These are phyloP conservation scores for Diaporthe velutina DNA, from an alignment of 2,329 filamentous ascomycete genomes.

Conservation along the genomic window DNA sequence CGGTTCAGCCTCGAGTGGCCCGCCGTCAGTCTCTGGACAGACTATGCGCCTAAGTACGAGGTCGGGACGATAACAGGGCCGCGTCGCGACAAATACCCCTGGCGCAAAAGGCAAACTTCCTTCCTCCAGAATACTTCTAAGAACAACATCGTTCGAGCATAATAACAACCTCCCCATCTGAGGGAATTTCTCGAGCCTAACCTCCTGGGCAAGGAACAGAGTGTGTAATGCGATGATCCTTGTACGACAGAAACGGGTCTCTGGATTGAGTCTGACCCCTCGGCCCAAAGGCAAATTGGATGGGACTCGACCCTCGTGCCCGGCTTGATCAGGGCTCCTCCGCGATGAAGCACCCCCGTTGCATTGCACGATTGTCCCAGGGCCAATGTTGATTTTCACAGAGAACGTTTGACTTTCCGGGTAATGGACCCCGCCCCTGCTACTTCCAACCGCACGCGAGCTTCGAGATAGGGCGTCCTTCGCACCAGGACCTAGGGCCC, in stretches of 20 bases:
- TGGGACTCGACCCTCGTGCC: conserved; percentile 25
- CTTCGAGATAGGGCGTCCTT: conserved; percentile 24
- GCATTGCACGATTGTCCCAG: conserved; percentile 22
- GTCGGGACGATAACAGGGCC: conserved; percentile 12
- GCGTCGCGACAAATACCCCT: conserved; percentile 6
- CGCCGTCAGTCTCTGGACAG: not conserved
- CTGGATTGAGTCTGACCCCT: conserved; percentile 27
- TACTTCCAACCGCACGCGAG: conserved; percentile 10
- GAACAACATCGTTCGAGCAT: conserved; percentile 7
- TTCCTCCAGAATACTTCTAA: not conserved
- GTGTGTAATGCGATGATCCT: conserved; percentile 15
- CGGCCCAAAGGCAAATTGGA: conserved; percentile 29
- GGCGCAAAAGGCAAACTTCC: not conserved
- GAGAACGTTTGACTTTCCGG: conserved; percentile 12
- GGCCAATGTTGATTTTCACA: conserved; percentile 31
- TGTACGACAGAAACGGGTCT: conserved; percentile 24
- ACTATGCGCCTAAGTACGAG: not conserved
- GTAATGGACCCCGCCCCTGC: conserved; percentile 33
- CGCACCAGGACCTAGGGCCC: conserved; percentile 30
- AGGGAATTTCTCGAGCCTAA: not conserved
- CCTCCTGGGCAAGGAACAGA: not conserved
- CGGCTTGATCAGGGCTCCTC: conserved; percentile 15
- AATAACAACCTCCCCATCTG: not conserved
- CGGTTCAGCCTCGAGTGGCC: not conserved
- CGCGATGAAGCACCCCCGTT: conserved; percentile 27